phyloP scores from a whole-genome alignment of 208 protist species.

The Acanthamoeba triangularis region DNA sequence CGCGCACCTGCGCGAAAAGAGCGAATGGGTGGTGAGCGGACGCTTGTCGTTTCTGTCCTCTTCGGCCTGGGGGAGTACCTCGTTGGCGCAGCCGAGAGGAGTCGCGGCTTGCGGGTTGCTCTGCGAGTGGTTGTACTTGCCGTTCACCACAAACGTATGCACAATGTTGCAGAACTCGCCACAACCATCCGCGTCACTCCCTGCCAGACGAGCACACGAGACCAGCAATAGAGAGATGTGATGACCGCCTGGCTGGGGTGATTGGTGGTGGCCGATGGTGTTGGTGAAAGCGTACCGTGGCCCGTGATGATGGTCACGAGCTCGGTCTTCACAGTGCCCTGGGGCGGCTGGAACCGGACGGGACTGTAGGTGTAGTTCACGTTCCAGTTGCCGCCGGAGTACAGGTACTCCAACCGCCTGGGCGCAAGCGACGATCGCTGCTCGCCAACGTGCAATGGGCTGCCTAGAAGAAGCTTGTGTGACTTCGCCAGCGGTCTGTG shows the following conservation, averaged over 20 bases:
- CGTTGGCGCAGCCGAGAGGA: constrained; percentile 27
- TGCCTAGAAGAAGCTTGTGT: too few species aligned
- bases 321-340: neutral
- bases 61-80: neutral
- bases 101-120: constrained; percentile 16
- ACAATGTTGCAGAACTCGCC: constrained; percentile 35
- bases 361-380: constrained; percentile 5
- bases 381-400: neutral
- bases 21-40: neutral
- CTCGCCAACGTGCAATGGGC: neutral
- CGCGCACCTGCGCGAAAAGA: neutral
- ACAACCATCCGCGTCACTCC: neutral
- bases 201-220: neutral
- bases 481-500: neutral
- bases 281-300: neutral
- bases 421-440: neutral
- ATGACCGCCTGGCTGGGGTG: too few species aligned
- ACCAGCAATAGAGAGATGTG: too few species aligned
- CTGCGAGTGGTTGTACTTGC: constrained; percentile 3
- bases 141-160: constrained; percentile 34
- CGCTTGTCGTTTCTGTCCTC: neutral
- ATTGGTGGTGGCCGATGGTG: neutral
- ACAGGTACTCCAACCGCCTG: neutral
- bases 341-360: neutral
- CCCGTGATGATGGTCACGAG: constrained; percentile 63